These are phyloP conservation scores for Fusarium sp. DNA, from an alignment of 2,329 filamentous ascomycete genomes.

Conservation along the genomic window DNA sequence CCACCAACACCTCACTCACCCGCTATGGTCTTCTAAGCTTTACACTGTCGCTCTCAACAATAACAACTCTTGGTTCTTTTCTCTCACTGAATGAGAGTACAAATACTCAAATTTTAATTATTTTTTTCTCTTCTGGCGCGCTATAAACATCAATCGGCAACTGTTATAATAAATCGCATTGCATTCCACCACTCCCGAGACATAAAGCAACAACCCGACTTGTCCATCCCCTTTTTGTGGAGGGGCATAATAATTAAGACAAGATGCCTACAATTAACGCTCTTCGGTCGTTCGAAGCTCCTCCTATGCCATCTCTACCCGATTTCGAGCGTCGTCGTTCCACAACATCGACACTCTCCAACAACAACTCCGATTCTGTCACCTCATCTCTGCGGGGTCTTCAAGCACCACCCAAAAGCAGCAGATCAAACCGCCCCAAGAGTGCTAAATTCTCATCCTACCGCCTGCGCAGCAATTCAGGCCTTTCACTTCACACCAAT, in stretches of 20 bases:
- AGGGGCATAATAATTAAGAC: neutral
- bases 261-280: constrained; percentile 41
- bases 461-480: constrained; percentile 56
- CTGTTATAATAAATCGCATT: neutral
- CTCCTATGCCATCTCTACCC: constrained; percentile 39
- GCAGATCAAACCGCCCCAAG: constrained; percentile 39
- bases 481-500: constrained; percentile 56
- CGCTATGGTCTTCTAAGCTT: neutral
- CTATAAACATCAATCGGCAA: neutral
- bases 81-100: neutral
- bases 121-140: neutral
- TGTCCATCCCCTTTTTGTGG: neutral
- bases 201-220: neutral
- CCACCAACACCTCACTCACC: neutral
- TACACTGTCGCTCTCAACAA: constrained; percentile 9
- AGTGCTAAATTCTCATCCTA: constrained; percentile 44
- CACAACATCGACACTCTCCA: constrained; percentile 30
- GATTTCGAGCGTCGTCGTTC: constrained; percentile 42
- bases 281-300: constrained; percentile 38
- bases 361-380: constrained; percentile 25
- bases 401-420: constrained; percentile 33
- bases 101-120: neutral
- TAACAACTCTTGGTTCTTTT: neutral
- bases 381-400: constrained; percentile 28
- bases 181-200: neutral